Percentiles rank a stretch among this genome's conserved stretches.
Evolutionary conservation across 768 basidiomycete genomes (phyloP).

Genomic region (Amanita pseudoporphyria): DNA sequence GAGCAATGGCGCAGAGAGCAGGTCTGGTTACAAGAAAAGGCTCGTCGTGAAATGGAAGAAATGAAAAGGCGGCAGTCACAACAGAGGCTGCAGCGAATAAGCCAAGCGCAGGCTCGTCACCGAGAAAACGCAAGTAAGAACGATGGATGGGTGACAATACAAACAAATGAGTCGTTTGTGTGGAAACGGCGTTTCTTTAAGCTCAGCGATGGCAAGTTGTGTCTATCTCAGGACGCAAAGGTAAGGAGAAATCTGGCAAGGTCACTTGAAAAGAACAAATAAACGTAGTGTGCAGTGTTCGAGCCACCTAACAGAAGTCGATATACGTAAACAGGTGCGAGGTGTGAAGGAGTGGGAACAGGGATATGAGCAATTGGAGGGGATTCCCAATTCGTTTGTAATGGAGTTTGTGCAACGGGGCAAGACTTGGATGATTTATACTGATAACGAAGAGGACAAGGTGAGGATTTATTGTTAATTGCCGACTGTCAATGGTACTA

Average conservation of each 20-base stretch:
- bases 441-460: slow-evolving; percentile 58
- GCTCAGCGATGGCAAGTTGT: slow-evolving; percentile 35
- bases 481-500: neutral
- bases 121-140: slow-evolving; percentile 25
- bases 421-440: slow-evolving; percentile 46
- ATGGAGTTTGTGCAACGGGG: slow-evolving; percentile 45
- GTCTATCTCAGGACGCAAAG: slow-evolving; percentile 43
- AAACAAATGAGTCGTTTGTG: slow-evolving; percentile 38
- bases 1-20: slow-evolving; percentile 47
- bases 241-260: slow-evolving; percentile 20
- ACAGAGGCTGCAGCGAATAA: slow-evolving; percentile 37
- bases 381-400: slow-evolving; percentile 59
- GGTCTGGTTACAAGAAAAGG: slow-evolving; percentile 32
- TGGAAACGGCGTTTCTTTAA: slow-evolving; percentile 64
- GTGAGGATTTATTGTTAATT: slow-evolving; percentile 17
- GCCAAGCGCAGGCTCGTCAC: slow-evolving; percentile 32
- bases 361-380: slow-evolving; percentile 57
- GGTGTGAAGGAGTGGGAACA: slow-evolving; percentile 54
- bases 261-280: neutral
- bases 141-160: slow-evolving; percentile 55
- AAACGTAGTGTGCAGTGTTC: slow-evolving; percentile 21
- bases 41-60: slow-evolving; percentile 35
- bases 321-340: slow-evolving; percentile 35
- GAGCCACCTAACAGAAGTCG: slow-evolving; percentile 29
- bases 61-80: slow-evolving; percentile 28